Conservation (phyloP, 2,329 filamentous ascomycete genomes). For the Colletotrichum agaves region DNA sequence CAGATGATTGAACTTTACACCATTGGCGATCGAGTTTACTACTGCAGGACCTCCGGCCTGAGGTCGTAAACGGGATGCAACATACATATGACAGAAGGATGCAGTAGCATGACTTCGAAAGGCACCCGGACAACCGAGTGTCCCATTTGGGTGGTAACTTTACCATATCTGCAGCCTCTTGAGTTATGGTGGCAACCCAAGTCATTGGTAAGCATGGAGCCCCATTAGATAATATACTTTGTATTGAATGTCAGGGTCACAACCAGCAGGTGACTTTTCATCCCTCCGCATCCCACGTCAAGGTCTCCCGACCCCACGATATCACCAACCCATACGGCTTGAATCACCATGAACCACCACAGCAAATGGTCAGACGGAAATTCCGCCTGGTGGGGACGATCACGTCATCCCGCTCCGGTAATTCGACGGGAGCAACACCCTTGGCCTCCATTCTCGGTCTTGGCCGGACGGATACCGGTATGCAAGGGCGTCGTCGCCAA, state of each 20-base stretch:
- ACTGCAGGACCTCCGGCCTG: no score
- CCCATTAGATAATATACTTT: no score
- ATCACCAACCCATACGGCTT: not conserved
- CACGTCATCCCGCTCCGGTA: slow-evolving; percentile 23
- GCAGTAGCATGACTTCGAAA: no score
- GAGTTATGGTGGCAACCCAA: not conserved
- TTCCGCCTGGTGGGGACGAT: not conserved
- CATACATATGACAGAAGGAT: no score
- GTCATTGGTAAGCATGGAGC: not conserved
- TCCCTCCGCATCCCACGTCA: not conserved
- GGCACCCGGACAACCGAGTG: no score
- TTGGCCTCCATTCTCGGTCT: slow-evolving; percentile 10
- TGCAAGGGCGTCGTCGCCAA: slow-evolving; percentile 21
- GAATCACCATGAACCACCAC: not conserved
- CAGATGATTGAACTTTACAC: no score
- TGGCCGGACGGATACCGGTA: slow-evolving; percentile 31
- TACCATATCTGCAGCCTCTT: no score
- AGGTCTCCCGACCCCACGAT: slow-evolving; percentile 8
- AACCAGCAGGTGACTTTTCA: not conserved
- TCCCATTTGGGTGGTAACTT: no score
- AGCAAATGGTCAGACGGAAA: slow-evolving; percentile 5
- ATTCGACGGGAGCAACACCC: slow-evolving; percentile 5
- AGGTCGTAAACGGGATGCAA: no score
- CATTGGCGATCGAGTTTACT: no score
- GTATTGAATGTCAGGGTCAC: not conserved